phyloP scores from a whole-genome alignment of 495 filamentous ascomycete genomes.

The Cercophora scortea region DNA sequence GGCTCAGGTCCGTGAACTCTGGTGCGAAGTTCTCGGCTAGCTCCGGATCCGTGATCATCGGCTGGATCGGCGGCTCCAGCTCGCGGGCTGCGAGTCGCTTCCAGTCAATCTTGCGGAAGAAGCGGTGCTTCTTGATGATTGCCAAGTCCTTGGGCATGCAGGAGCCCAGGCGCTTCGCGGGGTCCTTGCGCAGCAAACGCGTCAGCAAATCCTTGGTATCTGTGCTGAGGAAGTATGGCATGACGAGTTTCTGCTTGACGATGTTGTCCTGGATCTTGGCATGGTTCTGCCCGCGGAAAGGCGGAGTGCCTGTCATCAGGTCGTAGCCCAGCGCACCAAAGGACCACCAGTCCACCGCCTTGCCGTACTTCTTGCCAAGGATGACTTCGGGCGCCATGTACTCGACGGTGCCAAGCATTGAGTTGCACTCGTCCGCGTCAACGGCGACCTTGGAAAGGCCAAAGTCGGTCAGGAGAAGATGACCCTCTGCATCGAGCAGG shows the following conservation, averaged over 20 bases:
- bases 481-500: constrained; percentile 82
- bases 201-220: constrained; percentile 92
- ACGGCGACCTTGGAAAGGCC: constrained; percentile 93
- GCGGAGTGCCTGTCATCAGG: constrained; percentile 80
- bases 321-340: constrained; percentile 88
- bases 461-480: constrained; percentile 93
- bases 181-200: constrained; percentile 83
- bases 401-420: constrained; percentile 85
- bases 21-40: constrained; percentile 88
- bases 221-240: constrained; percentile 80
- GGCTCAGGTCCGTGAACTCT: constrained; percentile 77
- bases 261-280: constrained; percentile 92
- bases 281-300: constrained; percentile 84
- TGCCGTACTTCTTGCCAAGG: constrained; percentile 75
- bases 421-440: constrained; percentile 74
- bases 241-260: constrained; percentile 72
- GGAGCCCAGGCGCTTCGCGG: constrained; percentile 75
- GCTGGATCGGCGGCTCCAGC: constrained; percentile 76
- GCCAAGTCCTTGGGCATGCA: constrained; percentile 81
- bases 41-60: constrained; percentile 88
- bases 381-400: constrained; percentile 99
- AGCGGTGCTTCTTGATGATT: constrained; percentile 85
- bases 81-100: constrained; percentile 68
- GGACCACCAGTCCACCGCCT: constrained; percentile 97
- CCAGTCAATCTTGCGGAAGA: constrained; percentile 97